Evolutionary conservation across 2,329 filamentous ascomycete species (phyloP).

Genomic region (Aspergillus tamarii): DNA sequence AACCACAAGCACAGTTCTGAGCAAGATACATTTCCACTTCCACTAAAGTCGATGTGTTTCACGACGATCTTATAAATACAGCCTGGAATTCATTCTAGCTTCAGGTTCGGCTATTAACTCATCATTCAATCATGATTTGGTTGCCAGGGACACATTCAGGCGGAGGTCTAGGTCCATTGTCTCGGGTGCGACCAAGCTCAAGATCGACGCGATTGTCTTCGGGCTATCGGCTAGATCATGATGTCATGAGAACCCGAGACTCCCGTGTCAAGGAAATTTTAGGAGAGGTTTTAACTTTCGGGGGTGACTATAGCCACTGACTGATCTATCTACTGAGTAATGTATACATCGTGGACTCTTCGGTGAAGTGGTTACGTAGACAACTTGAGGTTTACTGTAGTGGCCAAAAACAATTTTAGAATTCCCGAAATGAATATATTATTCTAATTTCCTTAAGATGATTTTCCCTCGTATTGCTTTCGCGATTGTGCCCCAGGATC

Average conservation of each 20-base stretch:
- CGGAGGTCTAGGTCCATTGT: neutral
- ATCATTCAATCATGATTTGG: neutral
- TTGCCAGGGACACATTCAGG: neutral
- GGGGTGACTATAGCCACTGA: neutral
- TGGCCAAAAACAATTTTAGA: too few relatives aligned
- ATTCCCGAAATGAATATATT: neutral
- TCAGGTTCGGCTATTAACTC: neutral
- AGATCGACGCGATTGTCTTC: constrained; percentile 12
- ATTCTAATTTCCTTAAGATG: too few relatives aligned
- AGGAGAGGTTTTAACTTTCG: neutral
- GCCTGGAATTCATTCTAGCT: neutral
- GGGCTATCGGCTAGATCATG: constrained; percentile 4
- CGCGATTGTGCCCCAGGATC: neutral
- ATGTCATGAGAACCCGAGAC: constrained; percentile 5
- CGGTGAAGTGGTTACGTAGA: neutral
- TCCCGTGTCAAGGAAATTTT: neutral
- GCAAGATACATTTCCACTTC: neutral
- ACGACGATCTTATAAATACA: neutral
- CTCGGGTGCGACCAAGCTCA: constrained; percentile 6
- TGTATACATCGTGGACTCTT: neutral
- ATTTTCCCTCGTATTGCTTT: neutral
- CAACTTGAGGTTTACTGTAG: neutral
- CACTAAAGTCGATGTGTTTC: neutral
- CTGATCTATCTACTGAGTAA: neutral
- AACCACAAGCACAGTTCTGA: neutral